A percentile compares a stretch with the other conserved stretches of the same genome.
These are phyloP conservation scores for Verbena officinalis DNA, from an alignment of 257 asterid species.

Conservation along the genomic window DNA sequence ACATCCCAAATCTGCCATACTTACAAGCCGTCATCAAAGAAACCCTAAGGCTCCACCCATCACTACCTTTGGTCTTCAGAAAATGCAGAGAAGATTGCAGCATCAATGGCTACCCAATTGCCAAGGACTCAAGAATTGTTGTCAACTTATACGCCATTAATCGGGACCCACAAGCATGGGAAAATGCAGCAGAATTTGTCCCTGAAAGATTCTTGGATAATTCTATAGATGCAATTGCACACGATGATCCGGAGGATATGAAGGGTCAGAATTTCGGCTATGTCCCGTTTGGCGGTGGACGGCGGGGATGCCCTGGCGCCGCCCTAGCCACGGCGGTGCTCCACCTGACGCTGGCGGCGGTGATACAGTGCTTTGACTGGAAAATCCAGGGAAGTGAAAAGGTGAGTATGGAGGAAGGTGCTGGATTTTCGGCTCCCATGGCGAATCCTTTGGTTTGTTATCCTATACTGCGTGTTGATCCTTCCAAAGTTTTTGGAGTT, in stretches of 20 bases:
- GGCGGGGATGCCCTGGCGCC: slow-evolving; percentile 36
- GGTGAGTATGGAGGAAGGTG: slow-evolving; percentile 38
- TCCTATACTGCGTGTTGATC: slow-evolving; percentile 26
- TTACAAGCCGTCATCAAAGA: slow-evolving; percentile 29
- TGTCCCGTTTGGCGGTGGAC: slow-evolving; percentile 40
- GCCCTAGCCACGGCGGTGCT: slow-evolving; percentile 4
- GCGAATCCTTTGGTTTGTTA: slow-evolving; percentile 37
- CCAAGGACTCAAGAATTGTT: slow-evolving; percentile 23
- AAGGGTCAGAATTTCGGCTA: slow-evolving; percentile 35
- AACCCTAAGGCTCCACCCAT: slow-evolving; percentile 27
- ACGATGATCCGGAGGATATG: slow-evolving; percentile 24
- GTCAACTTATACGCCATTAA: slow-evolving; percentile 27
- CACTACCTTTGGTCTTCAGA: slow-evolving; percentile 26
- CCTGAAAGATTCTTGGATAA: slow-evolving; percentile 26
- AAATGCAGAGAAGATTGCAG: slow-evolving; percentile 36
- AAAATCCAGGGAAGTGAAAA: slow-evolving; percentile 22
- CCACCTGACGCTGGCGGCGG: slow-evolving; percentile 30
- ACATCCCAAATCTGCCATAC: slow-evolving; percentile 32
- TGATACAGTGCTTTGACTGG: slow-evolving; percentile 41
- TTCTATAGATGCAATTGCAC: slow-evolving; percentile 12
- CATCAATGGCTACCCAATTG: slow-evolving; percentile 28
- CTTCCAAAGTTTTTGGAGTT: background rate
- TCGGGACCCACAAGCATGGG: slow-evolving; percentile 32
- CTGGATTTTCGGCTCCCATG: slow-evolving; percentile 34
- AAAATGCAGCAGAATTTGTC: slow-evolving; percentile 22